Conservation (phyloP, 2,329 filamentous ascomycete genomes). For the Fusarium oxysporum region DNA sequence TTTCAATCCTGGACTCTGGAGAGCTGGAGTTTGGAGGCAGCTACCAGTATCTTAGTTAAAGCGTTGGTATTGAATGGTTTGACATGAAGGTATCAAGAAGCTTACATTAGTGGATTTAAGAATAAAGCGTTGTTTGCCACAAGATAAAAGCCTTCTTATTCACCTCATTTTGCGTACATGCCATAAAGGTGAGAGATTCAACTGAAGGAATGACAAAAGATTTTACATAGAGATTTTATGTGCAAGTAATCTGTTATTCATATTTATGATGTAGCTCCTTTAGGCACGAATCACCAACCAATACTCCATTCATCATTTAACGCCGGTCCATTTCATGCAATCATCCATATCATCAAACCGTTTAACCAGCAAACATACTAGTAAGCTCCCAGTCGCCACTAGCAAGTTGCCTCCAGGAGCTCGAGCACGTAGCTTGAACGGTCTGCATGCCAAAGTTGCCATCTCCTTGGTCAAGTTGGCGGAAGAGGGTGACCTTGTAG, state of each 20-base stretch:
- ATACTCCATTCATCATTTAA: slow-evolving; percentile 35
- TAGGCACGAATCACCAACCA: slow-evolving; percentile 17
- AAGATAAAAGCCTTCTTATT: background rate
- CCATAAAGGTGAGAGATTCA: background rate
- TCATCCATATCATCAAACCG: slow-evolving; percentile 5
- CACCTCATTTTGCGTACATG: background rate
- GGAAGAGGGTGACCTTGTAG: slow-evolving; percentile 43
- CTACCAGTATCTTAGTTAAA: background rate
- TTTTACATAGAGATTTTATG: background rate
- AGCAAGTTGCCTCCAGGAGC: slow-evolving; percentile 45
- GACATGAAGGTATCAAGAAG: background rate
- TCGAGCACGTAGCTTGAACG: slow-evolving; percentile 43
- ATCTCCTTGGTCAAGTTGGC: slow-evolving; percentile 39
- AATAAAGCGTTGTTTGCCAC: background rate
- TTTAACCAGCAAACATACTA: slow-evolving; percentile 45
- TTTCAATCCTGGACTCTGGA: background rate
- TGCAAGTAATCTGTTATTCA: background rate
- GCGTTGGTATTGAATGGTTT: background rate
- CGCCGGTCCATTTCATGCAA: slow-evolving; percentile 26
- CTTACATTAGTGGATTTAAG: background rate
- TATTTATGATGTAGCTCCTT: slow-evolving; percentile 15
- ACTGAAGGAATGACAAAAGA: background rate
- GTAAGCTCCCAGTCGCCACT: slow-evolving; percentile 46
- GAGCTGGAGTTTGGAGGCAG: background rate
- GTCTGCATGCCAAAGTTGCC: slow-evolving; percentile 41